Base-by-base conservation (phyloP, 2,329 filamentous ascomycete species). In the Hypoxylon sp. region DNA sequence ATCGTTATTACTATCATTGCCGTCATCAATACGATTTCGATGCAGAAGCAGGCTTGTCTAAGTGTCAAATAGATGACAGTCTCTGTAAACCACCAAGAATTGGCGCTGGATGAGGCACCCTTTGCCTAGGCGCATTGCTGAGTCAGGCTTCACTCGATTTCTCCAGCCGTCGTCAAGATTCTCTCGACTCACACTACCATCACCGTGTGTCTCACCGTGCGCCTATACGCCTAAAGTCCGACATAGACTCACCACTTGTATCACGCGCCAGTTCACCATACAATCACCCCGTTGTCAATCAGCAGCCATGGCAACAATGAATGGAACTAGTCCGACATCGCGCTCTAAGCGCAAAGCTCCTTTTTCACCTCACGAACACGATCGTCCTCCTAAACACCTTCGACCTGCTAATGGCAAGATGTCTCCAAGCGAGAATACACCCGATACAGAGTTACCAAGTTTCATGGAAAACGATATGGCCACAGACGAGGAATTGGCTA, bases 301-400 rank as follows among this genome's bases (percentile, higher is more conserved):
- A 42, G 24, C 24, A 44, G 29, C 55, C 19, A 9, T 64, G 26
- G 60, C 65, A 76, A 74, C 61, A 65, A 86, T 86, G 84, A 85
- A 85, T 72, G 81, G 81, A 65, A 73, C 79, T 60, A 76, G 77
- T 65, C 74, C 79, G 37, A 79, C 80, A 42, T 77, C 80, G 68
- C 82, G 83, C 77, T 79, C 80, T 67, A 88, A 88, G 81, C 84
- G 86, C 75, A 88, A 87, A 67, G 84, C 83, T 31, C 80, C 83
- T 37, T 80, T 81, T 67, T 78, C 82, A 44, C 77, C 82, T 47
- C 81, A 82, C 33, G 78, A 79, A 29, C 79, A 82, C 47, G 78
- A 79, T n/a, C 79, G 82, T 35, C 80, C 81, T 17, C 76, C 79
- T 24, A 84, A 84, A 74, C 82, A 83, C 67, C 78, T 81, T 47